Percentiles rank a stretch among this genome's conserved stretches.
These are phyloP conservation scores for Botrytis deweyae DNA, from an alignment of 2,329 filamentous ascomycete species.

Conservation along the genomic window DNA sequence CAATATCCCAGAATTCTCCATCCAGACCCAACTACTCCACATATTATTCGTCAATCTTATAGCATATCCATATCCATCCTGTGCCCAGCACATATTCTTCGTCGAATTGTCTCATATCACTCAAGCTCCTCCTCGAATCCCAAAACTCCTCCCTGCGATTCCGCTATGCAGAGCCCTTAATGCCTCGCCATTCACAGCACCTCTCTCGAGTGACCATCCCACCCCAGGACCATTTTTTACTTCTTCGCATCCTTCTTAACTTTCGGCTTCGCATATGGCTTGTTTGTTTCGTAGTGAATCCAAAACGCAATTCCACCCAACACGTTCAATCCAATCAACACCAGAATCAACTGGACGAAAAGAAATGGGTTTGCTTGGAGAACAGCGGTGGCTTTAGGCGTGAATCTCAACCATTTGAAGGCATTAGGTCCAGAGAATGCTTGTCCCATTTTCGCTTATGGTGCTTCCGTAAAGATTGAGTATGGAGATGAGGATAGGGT, in stretches of 20 bases:
- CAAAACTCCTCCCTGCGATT: not conserved
- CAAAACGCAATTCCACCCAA: conserved; percentile 32
- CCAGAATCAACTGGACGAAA: conserved; percentile 33
- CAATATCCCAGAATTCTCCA: not conserved
- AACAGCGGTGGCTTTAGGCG: conserved; percentile 37
- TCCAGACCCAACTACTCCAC: not conserved
- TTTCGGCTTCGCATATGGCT: conserved; percentile 38
- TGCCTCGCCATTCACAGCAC: not conserved
- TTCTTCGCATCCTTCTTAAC: conserved; percentile 29
- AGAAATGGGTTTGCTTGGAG: conserved; percentile 34
- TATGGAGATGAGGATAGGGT: not conserved
- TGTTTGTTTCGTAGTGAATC: conserved; percentile 37
- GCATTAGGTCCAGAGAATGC: conserved; percentile 39
- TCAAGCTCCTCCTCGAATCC: not conserved
- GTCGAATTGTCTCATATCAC: not conserved
- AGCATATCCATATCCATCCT: not conserved
- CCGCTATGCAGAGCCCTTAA: too few species aligned
- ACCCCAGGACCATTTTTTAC: not conserved
- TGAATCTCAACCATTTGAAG: conserved; percentile 40
- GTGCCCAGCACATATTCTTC: conserved; percentile 13
- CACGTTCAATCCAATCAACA: conserved; percentile 26
- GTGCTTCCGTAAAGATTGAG: not conserved
- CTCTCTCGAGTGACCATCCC: not conserved
- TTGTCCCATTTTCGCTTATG: conserved; percentile 33
- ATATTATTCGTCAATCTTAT: conserved; percentile 1